Evolutionary conservation across 2,329 filamentous ascomycete genomes (phyloP).

Genomic region (Colletotrichum somersetense): DNA sequence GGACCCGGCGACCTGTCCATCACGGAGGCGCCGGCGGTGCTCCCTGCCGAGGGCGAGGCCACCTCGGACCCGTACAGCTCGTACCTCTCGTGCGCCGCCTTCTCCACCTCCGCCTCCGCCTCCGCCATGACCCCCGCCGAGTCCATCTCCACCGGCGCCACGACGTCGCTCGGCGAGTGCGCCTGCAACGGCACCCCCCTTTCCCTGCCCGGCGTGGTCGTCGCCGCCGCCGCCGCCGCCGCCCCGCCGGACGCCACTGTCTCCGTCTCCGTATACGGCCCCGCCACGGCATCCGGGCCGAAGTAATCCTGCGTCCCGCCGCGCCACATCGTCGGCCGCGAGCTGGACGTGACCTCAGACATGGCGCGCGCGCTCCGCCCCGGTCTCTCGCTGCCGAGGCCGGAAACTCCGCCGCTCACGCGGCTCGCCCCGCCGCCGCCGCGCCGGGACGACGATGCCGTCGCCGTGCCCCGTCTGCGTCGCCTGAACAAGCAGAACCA

Average conservation of each 20-base stretch:
- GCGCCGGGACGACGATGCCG: constrained; percentile 15
- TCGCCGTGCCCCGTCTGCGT: constrained; percentile 47
- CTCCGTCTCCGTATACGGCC: constrained; percentile 60
- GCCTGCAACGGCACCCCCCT: constrained; percentile 59
- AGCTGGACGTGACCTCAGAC: constrained; percentile 51
- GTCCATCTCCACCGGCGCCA: constrained; percentile 67
- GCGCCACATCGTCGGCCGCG: constrained; percentile 45
- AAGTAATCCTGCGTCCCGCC: constrained; percentile 58
- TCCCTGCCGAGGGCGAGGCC: constrained; percentile 38
- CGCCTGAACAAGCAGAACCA: constrained; percentile 62
- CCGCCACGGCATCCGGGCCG: constrained; percentile 58
- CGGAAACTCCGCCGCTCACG: constrained; percentile 15
- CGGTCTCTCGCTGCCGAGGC: constrained; percentile 36
- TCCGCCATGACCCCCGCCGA: constrained; percentile 45
- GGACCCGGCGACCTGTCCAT: constrained; percentile 33
- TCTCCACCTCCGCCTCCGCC: constrained; percentile 44
- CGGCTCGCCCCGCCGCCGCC: constrained; percentile 18
- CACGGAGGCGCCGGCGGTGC: constrained; percentile 23
- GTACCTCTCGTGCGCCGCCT: constrained; percentile 52
- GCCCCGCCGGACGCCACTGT: constrained; percentile 44
- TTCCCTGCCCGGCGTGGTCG: constrained; percentile 49
- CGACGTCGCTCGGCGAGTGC: constrained; percentile 63
- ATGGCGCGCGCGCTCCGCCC: constrained; percentile 43
- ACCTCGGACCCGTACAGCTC: constrained; percentile 60
- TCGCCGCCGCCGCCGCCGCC: background rate